Evolutionary conservation across 75 land plant species (phyloP).

Genomic region (Sequoiadendron giganteum): DNA sequence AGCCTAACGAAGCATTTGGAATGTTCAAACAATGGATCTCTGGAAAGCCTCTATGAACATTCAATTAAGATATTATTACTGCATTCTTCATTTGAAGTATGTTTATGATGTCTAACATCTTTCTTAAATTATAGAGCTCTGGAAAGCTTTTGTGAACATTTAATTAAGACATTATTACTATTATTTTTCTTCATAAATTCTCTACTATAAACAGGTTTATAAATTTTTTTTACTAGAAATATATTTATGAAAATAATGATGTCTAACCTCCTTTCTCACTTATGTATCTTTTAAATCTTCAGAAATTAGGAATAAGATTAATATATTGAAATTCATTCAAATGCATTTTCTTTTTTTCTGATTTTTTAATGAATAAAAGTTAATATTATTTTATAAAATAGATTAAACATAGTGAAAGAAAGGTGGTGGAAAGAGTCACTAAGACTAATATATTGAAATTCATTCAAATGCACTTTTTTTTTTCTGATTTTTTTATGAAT

Average conservation of each 20-base stretch:
- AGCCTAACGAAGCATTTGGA: constrained; percentile 35
- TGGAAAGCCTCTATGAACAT: constrained; percentile 12
- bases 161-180: neutral
- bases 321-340: neutral
- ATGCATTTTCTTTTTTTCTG: no score
- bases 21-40: constrained; percentile 41
- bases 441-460: no score
- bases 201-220: no score
- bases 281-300: no score
- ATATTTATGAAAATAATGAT: neutral
- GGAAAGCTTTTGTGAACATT: constrained; percentile 11
- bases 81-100: neutral
- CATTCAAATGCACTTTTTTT: neutral
- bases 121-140: constrained; percentile 28
- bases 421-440: no score
- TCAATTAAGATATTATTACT: neutral
- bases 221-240: no score
- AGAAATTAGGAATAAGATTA: neutral
- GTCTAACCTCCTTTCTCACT: neutral
- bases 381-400: no score
- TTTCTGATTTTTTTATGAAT: no score
- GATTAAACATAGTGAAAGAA: no score
- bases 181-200: no score
- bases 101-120: no score
- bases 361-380: no score